These are phyloP conservation scores for Tolypocladium capitatum DNA, from an alignment of 2,329 filamentous ascomycete genomes.

Conservation along the genomic window DNA sequence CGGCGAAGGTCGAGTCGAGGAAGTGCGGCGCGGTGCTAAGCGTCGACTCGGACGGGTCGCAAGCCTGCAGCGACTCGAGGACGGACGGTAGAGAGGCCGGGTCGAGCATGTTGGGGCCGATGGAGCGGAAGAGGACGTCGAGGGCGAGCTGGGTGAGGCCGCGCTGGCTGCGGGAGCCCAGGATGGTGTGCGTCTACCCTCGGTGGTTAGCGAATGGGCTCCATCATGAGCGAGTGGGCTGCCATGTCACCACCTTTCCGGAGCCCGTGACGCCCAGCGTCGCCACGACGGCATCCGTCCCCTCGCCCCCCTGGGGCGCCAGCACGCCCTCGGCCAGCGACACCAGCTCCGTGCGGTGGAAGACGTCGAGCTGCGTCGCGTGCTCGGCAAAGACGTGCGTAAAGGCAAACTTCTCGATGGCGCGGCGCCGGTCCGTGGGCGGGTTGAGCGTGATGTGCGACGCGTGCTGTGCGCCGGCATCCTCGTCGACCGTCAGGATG, in stretches of 20 bases:
- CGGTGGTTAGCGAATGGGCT: background rate
- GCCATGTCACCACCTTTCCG: slow-evolving; percentile 58
- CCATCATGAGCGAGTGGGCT: background rate
- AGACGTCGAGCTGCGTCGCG: slow-evolving; percentile 73
- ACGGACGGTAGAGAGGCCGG: slow-evolving; percentile 42
- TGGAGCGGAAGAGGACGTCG: slow-evolving; percentile 76
- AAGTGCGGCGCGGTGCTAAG: slow-evolving; percentile 63
- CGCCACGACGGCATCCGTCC: slow-evolving; percentile 78
- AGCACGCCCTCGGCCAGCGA: slow-evolving; percentile 71
- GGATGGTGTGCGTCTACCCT: slow-evolving; percentile 78
- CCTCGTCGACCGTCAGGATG: slow-evolving; percentile 65
- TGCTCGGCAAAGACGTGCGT: slow-evolving; percentile 86
- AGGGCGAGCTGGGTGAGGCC: slow-evolving; percentile 86
- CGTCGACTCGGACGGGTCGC: slow-evolving; percentile 70
- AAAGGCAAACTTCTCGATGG: slow-evolving; percentile 88
- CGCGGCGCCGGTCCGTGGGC: slow-evolving; percentile 72
- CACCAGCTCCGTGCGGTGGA: slow-evolving; percentile 64
- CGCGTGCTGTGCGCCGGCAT: slow-evolving; percentile 29
- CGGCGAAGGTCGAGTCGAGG: slow-evolving; percentile 65
- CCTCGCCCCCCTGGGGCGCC: slow-evolving; percentile 56
- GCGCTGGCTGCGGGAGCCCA: slow-evolving; percentile 75
- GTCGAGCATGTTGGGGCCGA: slow-evolving; percentile 59
- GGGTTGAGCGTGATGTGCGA: slow-evolving; percentile 69
- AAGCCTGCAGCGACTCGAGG: slow-evolving; percentile 60
- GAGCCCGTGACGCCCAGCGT: slow-evolving; percentile 91